Evolutionary conservation across 2,329 filamentous ascomycete genomes (phyloP).

Genomic region (Trichoderma polysporum): DNA sequence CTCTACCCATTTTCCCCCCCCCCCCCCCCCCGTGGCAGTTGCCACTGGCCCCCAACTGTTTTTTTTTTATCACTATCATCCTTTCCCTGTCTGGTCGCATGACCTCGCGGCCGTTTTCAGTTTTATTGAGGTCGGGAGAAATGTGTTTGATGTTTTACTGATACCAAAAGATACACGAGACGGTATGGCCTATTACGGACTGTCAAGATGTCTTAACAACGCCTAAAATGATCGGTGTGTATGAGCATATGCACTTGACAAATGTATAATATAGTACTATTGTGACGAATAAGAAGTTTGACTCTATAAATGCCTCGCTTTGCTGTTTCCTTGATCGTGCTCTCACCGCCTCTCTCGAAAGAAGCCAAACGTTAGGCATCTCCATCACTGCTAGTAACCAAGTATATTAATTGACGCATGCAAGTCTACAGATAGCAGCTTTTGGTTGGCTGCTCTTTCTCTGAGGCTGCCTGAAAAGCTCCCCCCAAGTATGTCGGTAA

Average conservation of each 20-base stretch:
- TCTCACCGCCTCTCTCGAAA: slow-evolving; percentile 6
- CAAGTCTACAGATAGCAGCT: not conserved
- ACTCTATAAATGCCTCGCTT: not conserved
- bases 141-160: slow-evolving; percentile 7
- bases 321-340: not conserved
- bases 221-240: not conserved
- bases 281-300: not conserved
- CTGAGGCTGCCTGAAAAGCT: not conserved
- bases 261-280: slow-evolving; percentile 18
- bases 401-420: slow-evolving; percentile 6
- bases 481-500: not conserved
- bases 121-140: not conserved
- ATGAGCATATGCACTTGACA: slow-evolving; percentile 10
- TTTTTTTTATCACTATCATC: not conserved
- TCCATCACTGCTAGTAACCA: not conserved
- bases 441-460: not conserved
- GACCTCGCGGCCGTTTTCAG: not conserved
- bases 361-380: too few species aligned
- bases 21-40: not conserved
- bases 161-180: slow-evolving; percentile 18
- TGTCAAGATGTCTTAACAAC: not conserved
- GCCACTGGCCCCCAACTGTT: slow-evolving; percentile 1
- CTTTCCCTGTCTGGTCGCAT: not conserved
- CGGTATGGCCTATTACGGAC: not conserved
- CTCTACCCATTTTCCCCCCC: not conserved